phyloP scores from a whole-genome alignment of 1,284 basidiomycete genomes.

The Anthracocystis setariae region DNA sequence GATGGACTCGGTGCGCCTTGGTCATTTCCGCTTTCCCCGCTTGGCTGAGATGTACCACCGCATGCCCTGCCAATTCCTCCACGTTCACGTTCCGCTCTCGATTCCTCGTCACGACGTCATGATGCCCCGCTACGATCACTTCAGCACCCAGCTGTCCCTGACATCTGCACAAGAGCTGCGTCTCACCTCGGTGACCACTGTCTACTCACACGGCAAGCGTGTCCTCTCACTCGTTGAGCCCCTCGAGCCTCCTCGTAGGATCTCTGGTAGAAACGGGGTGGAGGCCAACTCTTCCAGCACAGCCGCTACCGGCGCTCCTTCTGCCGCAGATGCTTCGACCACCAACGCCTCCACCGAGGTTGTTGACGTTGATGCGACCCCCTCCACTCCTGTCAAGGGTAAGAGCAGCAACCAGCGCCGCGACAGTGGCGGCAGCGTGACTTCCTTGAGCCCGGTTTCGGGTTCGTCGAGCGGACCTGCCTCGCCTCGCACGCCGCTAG shows the following conservation, averaged over 20 bases:
- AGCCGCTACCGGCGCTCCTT: conserved; percentile 5
- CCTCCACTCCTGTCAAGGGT: conserved; percentile 29
- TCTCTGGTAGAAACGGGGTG: conserved; percentile 53
- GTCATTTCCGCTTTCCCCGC: conserved; percentile 64
- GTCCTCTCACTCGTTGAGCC: conserved; percentile 65
- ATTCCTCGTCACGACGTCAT: conserved; percentile 64
- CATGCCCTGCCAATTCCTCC: conserved; percentile 69
- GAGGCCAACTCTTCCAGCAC: conserved; percentile 20
- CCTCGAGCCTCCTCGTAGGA: conserved; percentile 58
- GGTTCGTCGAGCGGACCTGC: conserved; percentile 38
- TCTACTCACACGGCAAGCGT: conserved; percentile 68
- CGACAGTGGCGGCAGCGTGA: conserved; percentile 34
- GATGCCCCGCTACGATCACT: conserved; percentile 57
- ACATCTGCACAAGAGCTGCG: conserved; percentile 55
- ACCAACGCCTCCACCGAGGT: conserved; percentile 4
- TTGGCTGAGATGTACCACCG: conserved; percentile 66
- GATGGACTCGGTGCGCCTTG: conserved; percentile 52
- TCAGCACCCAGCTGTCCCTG: conserved; percentile 65
- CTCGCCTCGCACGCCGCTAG: conserved; percentile 44
- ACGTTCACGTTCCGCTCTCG: conserved; percentile 67
- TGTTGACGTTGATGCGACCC: conserved; percentile 10
- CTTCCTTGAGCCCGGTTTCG: conserved; percentile 40
- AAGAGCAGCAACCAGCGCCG: conserved; percentile 33
- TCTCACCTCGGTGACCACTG: conserved; percentile 65
- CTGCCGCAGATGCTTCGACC: conserved; percentile 6